phyloP scores from a whole-genome alignment of 345 rosid species.

The Salix suchowensis region DNA sequence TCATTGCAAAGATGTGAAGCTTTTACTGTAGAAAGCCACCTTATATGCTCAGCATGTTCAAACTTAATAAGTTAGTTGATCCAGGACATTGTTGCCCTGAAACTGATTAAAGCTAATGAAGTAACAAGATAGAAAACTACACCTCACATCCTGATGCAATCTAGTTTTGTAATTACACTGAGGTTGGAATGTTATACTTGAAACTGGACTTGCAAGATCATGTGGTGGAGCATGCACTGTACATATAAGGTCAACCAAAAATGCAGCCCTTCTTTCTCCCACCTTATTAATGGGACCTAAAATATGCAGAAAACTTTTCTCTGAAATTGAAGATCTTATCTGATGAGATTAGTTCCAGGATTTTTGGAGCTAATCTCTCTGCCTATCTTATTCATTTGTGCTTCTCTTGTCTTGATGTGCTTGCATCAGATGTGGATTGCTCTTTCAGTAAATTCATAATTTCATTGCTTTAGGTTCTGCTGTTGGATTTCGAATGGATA shows the following conservation, averaged over 20 bases:
- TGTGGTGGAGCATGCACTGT: background rate
- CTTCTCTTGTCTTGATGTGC: background rate
- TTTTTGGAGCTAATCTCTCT: background rate
- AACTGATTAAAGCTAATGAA: background rate
- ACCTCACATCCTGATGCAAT: background rate
- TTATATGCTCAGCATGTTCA: background rate
- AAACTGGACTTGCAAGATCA: background rate
- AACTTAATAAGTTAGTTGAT: background rate
- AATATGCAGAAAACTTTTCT: background rate
- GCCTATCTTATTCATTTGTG: background rate
- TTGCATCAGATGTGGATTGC: background rate
- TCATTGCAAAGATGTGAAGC: background rate
- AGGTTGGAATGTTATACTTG: background rate
- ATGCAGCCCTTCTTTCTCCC: background rate
- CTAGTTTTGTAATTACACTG: background rate
- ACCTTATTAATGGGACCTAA: too few relatives aligned
- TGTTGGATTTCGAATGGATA: constrained; percentile 80
- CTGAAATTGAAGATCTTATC: background rate
- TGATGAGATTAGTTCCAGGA: background rate
- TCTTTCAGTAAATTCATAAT: constrained; percentile 2
- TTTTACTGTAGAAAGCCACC: background rate
- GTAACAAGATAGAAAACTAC: background rate
- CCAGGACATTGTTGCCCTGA: background rate
- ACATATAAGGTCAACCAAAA: background rate
- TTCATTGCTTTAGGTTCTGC: constrained; percentile 60